Base-by-base conservation (phyloP, 2,329 filamentous ascomycete genomes). In the Colletotrichum karsti region DNA sequence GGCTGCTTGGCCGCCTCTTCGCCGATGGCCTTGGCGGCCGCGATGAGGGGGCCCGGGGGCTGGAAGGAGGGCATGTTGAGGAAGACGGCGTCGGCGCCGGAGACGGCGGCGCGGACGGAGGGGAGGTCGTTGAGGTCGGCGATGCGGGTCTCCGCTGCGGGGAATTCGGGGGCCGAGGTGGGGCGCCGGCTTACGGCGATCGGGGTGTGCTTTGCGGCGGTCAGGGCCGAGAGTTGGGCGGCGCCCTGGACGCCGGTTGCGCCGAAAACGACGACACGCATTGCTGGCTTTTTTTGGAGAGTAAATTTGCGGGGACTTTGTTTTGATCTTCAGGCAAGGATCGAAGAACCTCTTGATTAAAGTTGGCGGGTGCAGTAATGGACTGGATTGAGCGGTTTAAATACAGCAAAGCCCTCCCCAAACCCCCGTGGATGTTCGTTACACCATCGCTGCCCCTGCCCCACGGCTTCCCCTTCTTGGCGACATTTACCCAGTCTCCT, bases 21-120 rank as follows among this genome's bases (percentile, higher is more conserved):
- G 24, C 89, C 90, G 2, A 80, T 91, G 3, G 87, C 84, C 0
- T 85, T 90, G 57, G 88, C 89, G 0, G 85, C 88, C 6, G 85
- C 84, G 18, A 78, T 81, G 1, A 85, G 83, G 0, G 87, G 90
- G 2, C 75, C 82, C 0, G 69, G 59, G 2, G 58, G 37, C 35
- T 75, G 72, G 53, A 75, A 75, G 1, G 74, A 74, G 15, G 74
- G 74, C 10, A 75, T 54, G 50, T 75, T 75, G 37, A 75, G 69
- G 56, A 75, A 74, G 24, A 74, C 61, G 10, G 72, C 64, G 10
- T 74, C 72, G 18, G 57, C 71, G 8, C 54, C 65, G 15, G 39
- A 35, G 1, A 74, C 48, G 13, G 69, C 69, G n/a, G 26, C 44
- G 4, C 41, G 53, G 13, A 73, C 62, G 28, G 68, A 69, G 10